A percentile compares a stretch with the other conserved stretches of the same genome.
phyloP scores from a whole-genome alignment of 108 stramenopile species.

The Hondaea fermentalgiana region DNA sequence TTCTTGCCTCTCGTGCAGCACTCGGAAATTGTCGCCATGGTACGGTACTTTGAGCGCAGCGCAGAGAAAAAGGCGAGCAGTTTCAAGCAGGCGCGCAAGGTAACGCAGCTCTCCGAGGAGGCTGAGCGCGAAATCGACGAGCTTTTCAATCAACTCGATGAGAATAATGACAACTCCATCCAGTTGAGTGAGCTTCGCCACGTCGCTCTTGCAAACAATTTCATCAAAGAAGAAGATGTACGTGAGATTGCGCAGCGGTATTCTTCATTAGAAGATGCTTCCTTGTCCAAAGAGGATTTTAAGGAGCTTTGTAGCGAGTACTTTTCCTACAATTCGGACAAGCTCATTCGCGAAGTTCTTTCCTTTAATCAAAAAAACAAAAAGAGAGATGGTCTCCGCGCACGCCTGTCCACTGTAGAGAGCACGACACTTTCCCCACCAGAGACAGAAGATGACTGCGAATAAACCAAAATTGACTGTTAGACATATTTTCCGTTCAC shows the following conservation, averaged over 20 bases:
- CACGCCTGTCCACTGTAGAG: neutral
- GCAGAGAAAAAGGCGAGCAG: neutral
- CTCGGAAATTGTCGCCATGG: neutral
- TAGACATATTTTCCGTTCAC: neutral
- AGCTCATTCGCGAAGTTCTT: neutral
- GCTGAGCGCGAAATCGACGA: neutral
- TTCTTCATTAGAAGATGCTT: neutral
- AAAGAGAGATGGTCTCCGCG: neutral
- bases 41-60: neutral
- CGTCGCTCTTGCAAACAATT: neutral
- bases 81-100: neutral
- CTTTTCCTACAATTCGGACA: neutral
- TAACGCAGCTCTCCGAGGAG: neutral
- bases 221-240: neutral
- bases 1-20: neutral
- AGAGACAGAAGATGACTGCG: neutral
- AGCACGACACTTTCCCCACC: neutral
- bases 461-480: neutral
- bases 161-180: neutral
- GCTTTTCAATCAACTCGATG: neutral
- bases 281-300: neutral
- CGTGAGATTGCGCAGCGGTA: neutral
- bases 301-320: conserved; percentile 7
- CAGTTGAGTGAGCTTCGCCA: neutral
- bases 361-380: neutral